Conservation (phyloP, 2,329 filamentous ascomycete species). For the Dactylellina drechsleri region DNA sequence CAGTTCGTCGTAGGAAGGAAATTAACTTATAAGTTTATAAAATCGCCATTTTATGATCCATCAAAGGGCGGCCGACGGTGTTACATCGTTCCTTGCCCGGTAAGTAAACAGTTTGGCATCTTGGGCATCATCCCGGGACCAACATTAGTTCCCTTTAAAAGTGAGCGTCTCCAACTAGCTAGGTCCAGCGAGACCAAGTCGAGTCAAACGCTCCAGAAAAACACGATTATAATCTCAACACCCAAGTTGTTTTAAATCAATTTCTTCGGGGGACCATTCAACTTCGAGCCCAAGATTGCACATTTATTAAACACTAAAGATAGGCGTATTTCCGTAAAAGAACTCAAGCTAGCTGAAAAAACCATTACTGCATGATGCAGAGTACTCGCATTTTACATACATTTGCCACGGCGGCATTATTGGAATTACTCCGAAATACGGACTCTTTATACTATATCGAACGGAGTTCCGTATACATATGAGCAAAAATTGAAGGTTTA, state of each 20-base stretch:
- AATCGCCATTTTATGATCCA: conserved; percentile 26
- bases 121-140: not conserved
- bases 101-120: not conserved
- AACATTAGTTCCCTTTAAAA: not conserved
- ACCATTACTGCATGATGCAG: not conserved
- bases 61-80: conserved; percentile 22
- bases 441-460: conserved; percentile 4
- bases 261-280: not conserved
- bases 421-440: conserved; percentile 41
- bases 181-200: too few species aligned
- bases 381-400: not conserved
- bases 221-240: conserved; percentile 14
- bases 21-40: conserved; percentile 24
- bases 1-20: conserved; percentile 9
- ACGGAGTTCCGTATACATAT: conserved; percentile 14
- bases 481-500: not conserved
- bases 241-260: not conserved
- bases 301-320: too few species aligned
- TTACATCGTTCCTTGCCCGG: not conserved
- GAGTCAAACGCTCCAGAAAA: not conserved
- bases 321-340: too few species aligned
- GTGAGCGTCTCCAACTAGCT: conserved; percentile 4
- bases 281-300: too few species aligned
- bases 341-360: conserved; percentile 3
- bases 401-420: conserved; percentile 28